phyloP scores from a whole-genome alignment of 208 protist species.

The Novymonas esmeraldas region DNA sequence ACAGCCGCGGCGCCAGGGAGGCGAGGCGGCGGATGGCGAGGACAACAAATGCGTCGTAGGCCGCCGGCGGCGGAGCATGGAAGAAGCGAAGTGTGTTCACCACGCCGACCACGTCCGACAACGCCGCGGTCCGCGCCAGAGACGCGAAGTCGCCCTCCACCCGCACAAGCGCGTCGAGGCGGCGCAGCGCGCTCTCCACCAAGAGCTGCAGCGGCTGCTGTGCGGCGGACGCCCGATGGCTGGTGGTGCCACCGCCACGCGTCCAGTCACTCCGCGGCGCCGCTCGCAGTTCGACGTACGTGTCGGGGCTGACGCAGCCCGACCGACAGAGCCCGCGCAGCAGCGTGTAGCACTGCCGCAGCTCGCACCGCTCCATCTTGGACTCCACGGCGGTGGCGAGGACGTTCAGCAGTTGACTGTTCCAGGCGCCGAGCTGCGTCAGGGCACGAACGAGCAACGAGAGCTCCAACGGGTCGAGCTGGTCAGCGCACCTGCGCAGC shows the following conservation, averaged over 20 bases:
- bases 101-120: slow-evolving; percentile 53
- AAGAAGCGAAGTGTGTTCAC: slow-evolving; percentile 60
- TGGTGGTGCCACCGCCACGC: neutral
- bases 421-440: slow-evolving; percentile 72
- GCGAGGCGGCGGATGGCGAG: slow-evolving; percentile 11
- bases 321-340: slow-evolving; percentile 68
- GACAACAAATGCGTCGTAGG: slow-evolving; percentile 65
- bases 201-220: slow-evolving; percentile 53
- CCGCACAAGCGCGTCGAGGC: slow-evolving; percentile 55
- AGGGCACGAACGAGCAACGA: slow-evolving; percentile 73
- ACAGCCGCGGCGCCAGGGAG: neutral
- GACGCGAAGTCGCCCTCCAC: slow-evolving; percentile 26
- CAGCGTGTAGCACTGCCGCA: slow-evolving; percentile 70
- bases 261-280: slow-evolving; percentile 9
- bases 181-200: slow-evolving; percentile 37
- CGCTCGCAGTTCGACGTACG: slow-evolving; percentile 35
- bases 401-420: slow-evolving; percentile 60
- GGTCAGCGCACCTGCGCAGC: slow-evolving; percentile 38
- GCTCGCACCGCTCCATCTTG: slow-evolving; percentile 36
- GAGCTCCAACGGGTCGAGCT: slow-evolving; percentile 71
- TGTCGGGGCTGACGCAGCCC: slow-evolving; percentile 47
- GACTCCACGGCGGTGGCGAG: slow-evolving; percentile 37
- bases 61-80: slow-evolving; percentile 62
- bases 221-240: slow-evolving; percentile 19
- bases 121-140: slow-evolving; percentile 30